phyloP scores from a whole-genome alignment of 768 basidiomycete species.

The Guyanaporus albipodus region DNA sequence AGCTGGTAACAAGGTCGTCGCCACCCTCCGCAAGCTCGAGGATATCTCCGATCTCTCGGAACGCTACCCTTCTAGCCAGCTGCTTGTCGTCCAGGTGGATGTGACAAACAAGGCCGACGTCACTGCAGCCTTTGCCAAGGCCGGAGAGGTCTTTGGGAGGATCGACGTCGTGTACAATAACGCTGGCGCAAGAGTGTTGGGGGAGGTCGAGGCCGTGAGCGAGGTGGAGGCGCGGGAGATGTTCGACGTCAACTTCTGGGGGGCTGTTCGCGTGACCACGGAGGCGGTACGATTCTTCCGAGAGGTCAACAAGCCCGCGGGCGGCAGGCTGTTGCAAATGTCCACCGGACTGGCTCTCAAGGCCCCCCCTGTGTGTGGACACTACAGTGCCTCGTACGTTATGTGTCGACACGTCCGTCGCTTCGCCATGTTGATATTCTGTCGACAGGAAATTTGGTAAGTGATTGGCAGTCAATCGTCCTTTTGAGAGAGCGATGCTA shows the following conservation, averaged over 20 bases:
- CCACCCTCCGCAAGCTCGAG: conserved; percentile 39
- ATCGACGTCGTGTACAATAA: conserved; percentile 39
- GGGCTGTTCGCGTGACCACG: conserved; percentile 28
- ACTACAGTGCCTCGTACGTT: conserved; percentile 30
- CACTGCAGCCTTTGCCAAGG: conserved; percentile 24
- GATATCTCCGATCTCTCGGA: conserved; percentile 26
- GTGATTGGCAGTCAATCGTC: background rate
- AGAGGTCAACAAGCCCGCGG: conserved; percentile 35
- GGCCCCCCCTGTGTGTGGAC: conserved; percentile 9
- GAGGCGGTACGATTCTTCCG: conserved; percentile 35
- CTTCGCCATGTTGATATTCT: background rate
- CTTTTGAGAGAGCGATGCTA: background rate
- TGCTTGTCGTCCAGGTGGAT: conserved; percentile 33
- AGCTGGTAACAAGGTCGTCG: conserved; percentile 37
- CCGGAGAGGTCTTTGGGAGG: conserved; percentile 28
- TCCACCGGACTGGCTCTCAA: conserved; percentile 33
- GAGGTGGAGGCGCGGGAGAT: conserved; percentile 30
- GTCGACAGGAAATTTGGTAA: conserved; percentile 16
- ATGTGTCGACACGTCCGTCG: background rate
- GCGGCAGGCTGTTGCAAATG: conserved; percentile 38
- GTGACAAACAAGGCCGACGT: conserved; percentile 27
- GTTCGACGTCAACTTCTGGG: conserved; percentile 39
- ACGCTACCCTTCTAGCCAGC: conserved; percentile 20
- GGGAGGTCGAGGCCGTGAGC: conserved; percentile 35
- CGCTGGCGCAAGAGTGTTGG: conserved; percentile 25